These are phyloP conservation scores for Eutypa lata DNA, from an alignment of 2,329 filamentous ascomycete species.

Conservation along the genomic window DNA sequence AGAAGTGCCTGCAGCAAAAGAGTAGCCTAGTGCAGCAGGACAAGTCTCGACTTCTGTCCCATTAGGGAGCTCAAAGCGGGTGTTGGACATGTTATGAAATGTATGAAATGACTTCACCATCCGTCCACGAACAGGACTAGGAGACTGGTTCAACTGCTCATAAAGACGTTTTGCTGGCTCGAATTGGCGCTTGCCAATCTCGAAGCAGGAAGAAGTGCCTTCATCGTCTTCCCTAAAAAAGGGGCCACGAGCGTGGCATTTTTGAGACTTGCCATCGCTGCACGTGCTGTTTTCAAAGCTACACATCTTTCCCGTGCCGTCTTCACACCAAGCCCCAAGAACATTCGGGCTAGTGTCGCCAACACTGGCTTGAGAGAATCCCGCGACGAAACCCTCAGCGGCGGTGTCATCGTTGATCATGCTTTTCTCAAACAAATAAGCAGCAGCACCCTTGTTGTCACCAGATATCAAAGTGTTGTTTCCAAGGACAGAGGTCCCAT, in stretches of 20 bases:
- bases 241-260: conserved; percentile 73
- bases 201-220: conserved; percentile 70
- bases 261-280: conserved; percentile 62
- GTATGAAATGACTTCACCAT: conserved; percentile 80
- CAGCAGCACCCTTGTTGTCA: conserved; percentile 96
- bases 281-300: conserved; percentile 83
- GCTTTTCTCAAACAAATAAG: conserved; percentile 76
- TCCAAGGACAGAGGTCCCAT: conserved; percentile 85
- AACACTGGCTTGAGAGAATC: conserved; percentile 88
- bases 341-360: conserved; percentile 90
- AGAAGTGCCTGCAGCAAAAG: conserved; percentile 88
- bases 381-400: conserved; percentile 73
- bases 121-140: conserved; percentile 55
- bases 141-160: conserved; percentile 44
- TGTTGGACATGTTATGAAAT: conserved; percentile 78
- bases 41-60: conserved; percentile 71
- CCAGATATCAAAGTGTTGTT: conserved; percentile 90
- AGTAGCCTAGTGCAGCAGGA: conserved; percentile 83
- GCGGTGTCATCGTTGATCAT: conserved; percentile 52
- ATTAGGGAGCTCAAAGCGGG: conserved; percentile 70
- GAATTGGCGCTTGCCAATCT: conserved; percentile 73
- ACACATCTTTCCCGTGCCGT: conserved; percentile 70
- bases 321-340: conserved; percentile 84
- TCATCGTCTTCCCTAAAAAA: conserved; percentile 65
- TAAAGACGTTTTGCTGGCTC: conserved; percentile 42